Base-by-base conservation (phyloP, 176 grass and related monocot species). In the Phyllostachys edulis region DNA sequence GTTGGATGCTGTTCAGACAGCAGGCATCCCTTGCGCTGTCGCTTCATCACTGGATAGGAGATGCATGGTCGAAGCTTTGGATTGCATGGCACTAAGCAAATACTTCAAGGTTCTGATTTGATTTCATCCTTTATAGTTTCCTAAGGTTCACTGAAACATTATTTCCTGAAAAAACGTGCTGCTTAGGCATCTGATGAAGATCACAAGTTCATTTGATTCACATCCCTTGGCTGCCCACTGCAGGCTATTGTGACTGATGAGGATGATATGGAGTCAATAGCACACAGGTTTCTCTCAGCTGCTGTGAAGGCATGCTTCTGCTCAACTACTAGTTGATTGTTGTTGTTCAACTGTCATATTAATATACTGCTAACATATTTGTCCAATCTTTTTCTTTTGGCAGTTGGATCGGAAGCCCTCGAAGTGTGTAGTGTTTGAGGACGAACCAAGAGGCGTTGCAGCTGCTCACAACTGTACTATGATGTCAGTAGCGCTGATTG, bases 231-330 rank as follows among this genome's bases (percentile, higher is more conserved):
- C n/a, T n/a, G 60, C 61, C 46, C 51, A 83, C 18, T 87, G 10
- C 82, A 99, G 96, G 89, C 91, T 1, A 87, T 94, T 89, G 93
- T 99, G 63, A 92, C 91, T 37, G 91, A 96, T 15, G 96, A 94
- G 78, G 96, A 99, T 80, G 96, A 91, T 24, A 96, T 99, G 96
- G 96, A 99, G 59, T 99, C 96, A 21, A 99, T 96, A 73, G 93
- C 96, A 45, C 90, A 99, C 86, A 88, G 96, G 78, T 99, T 99
- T 84, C 91, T 96, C 65, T 99, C 96, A 63, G 96, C 96, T 86
- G 80, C 96, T 71, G 59, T 99, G 45, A 99, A 99, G 93, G 96
- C 84, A 86, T 75, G 86, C 2, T 60, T 85, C 24, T 90, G 23
- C 60, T 29, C 2, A 2, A 15, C 27, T 71, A 60, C 34, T 66